A percentile compares a stretch with the other conserved stretches of the same genome.
Conservation (phyloP, 306 rosid genomes). For the Cajanus cajan region DNA sequence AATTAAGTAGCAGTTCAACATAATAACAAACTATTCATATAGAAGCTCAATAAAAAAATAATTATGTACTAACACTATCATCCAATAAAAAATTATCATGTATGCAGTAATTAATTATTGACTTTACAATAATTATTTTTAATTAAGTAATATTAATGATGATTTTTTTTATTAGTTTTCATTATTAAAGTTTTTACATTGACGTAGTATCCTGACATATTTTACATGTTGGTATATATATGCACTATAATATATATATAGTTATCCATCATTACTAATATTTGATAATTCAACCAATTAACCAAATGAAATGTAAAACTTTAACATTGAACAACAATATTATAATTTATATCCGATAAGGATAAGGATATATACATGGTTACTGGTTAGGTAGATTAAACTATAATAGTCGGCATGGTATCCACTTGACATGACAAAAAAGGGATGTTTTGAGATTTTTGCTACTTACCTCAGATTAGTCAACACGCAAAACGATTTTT, state of each 20-base stretch:
- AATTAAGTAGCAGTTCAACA: background rate
- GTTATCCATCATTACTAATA: background rate
- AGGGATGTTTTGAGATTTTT: background rate
- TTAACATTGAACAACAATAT: background rate
- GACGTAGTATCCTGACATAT: too few species aligned
- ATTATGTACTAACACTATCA: too few species aligned
- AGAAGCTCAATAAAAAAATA: background rate
- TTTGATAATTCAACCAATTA: background rate
- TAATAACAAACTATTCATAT: background rate
- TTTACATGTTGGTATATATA: background rate
- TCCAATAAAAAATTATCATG: too few species aligned
- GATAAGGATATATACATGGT: background rate
- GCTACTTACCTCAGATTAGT: background rate
- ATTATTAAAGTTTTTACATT: too few species aligned
- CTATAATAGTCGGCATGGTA: background rate
- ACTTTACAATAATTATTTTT: too few species aligned
- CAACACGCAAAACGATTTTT: background rate
- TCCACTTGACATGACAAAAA: background rate
- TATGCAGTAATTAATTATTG: too few species aligned
- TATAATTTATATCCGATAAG: background rate
- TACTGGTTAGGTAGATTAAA: background rate
- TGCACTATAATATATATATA: too few species aligned
- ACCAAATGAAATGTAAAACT: background rate
- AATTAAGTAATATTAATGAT: too few species aligned
- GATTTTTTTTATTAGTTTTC: too few species aligned